phyloP scores from a whole-genome alignment of 2,329 filamentous ascomycete species.

The Penicillium sp. region DNA sequence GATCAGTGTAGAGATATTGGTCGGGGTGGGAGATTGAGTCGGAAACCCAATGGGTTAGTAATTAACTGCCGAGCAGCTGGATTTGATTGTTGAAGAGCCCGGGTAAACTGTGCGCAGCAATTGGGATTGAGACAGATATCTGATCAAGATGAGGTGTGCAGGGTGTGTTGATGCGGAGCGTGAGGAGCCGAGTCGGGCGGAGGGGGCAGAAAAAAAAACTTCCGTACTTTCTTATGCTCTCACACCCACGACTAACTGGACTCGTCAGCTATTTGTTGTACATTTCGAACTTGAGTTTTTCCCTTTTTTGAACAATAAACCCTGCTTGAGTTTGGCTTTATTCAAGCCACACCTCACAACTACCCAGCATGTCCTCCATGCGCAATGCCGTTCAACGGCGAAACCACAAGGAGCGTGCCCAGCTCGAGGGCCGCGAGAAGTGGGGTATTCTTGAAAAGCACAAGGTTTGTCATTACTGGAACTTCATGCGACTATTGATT shows the following conservation, averaged over 20 bases:
- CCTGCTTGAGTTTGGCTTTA: neutral
- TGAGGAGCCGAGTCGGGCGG: conserved; percentile 26
- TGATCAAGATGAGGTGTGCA: conserved; percentile 11
- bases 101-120: neutral
- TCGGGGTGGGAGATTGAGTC: neutral
- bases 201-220: conserved; percentile 27
- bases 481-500: neutral
- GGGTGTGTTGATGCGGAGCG: conserved; percentile 24
- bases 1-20: conserved; percentile 13
- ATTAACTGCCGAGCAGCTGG: neutral
- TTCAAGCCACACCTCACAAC: neutral
- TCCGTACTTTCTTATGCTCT: conserved; percentile 11
- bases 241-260: conserved; percentile 6
- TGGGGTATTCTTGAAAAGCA: conserved; percentile 95
- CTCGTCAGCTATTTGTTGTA: conserved; percentile 4
- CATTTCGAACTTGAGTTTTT: neutral
- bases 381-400: conserved; percentile 71
- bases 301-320: no score
- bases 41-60: neutral
- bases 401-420: conserved; percentile 86
- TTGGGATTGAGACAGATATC: neutral
- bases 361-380: conserved; percentile 55
- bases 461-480: conserved; percentile 58
- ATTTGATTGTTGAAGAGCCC: neutral
- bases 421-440: conserved; percentile 78